Evolutionary conservation across 306 rosid genomes (phyloP), one percentile per base, ranked within the genome.

Genomic region (Fagus crenata): DNA sequence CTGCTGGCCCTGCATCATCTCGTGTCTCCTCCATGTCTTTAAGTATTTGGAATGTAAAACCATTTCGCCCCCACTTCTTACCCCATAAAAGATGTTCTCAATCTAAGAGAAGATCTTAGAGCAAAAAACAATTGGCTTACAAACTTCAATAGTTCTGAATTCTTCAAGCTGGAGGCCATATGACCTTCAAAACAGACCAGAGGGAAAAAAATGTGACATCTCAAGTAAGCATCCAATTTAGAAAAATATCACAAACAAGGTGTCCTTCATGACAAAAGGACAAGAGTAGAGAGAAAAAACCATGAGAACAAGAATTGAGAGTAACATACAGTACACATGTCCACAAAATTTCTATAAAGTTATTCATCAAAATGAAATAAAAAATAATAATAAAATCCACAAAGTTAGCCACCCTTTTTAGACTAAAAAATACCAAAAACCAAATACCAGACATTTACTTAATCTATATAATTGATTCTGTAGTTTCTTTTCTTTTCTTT

Each of bases 21-120:
- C 85, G 92, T 85, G 89, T 89, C 82, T 96, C 97, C 89, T 91
- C 97, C 99, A 96, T 96, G 85, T 89, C 85, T 89, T 89, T 82
- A 81, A 74, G 79, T 75, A 77, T 81, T 85, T 87, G 79, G 82
- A 94, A 80, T 69, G 77, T 80, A 90, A 89, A 91, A 92, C 91
- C 99, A 96, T 92, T 86, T 91, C 96, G 83, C 85, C 84, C 83
- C 77, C 90, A 75, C 85, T 82, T 77, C 83, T 85, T 75, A 88
- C 86, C 92, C 97, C 92, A 87, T 89, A 85, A 77, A 87, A 88
- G 84, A 82, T 67, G 61, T 72, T 69, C 59, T 83, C 89, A 80
- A 22, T 73, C 90, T 74, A 85, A 81, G 72, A 81, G 70, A 67
- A 77, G 54, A 55, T 75, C 81, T 84, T 81, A 81, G 71, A 83